Evolutionary conservation across 305 asterid genomes (phyloP), one percentile per base, ranked within the genome.

Genomic region (Fraxinus velutina): DNA sequence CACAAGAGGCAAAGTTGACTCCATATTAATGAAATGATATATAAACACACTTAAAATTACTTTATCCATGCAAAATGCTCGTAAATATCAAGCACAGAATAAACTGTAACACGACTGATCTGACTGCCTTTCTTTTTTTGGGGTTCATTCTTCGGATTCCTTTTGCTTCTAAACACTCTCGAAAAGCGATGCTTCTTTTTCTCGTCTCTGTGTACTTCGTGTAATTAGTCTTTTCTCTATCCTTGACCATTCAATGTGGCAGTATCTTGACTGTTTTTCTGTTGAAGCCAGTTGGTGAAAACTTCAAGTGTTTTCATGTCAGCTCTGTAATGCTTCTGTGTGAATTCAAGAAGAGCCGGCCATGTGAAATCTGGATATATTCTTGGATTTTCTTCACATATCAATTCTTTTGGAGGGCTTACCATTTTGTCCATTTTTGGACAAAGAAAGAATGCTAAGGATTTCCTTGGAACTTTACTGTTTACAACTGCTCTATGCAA

Each of bases 401-500:
- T 74, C 85, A 94, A 71, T 66, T 89, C 86, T 30, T 82, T 68
- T 0, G 98, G 97, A 1, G 98, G 97, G 34, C 81, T 66, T 6
- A 94, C 92, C 17, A 92, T 33, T 80, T 83, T 92, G 86, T 94
- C 92, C 83, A 2, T 17, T 21, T 73, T 85, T 7, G 98, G 98
- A 60, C 94, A 92, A 0, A 94, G 88, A 77, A 94, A 94, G 88
- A 92, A 94, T 0, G 95, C 97, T 27, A 92, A 88, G 1, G 98
- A 92, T 76, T 82, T 94, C 75, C 98, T 89, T 17, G 98, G 82
- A 8, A 62, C 80, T 70, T 32, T 80, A 24, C 80, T 80, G 90
- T 94, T 94, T n/a, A 90, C 97, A 62, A 89, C 90, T 0, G 95
- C 97, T 68, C 97, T 91, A 71, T 94, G 98, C 79, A 92, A 47